Base-by-base conservation (phyloP, 306 rosid genomes). In the Ormosia emarginata region DNA sequence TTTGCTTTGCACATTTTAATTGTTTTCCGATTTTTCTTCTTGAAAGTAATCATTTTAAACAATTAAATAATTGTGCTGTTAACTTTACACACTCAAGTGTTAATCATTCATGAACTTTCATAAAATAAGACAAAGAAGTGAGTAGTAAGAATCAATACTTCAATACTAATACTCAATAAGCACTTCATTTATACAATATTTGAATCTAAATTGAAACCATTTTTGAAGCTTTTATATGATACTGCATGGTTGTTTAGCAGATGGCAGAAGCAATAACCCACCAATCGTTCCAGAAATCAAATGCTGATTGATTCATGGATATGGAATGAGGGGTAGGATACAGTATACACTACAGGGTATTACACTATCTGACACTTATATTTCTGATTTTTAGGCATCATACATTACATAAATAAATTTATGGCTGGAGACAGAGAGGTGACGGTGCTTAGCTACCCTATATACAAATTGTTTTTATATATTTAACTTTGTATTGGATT, bases 1-100 rank as follows among this genome's bases (percentile, higher is more conserved):
- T 77, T 77, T 81, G 72, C 85, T 80, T 71, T 72, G 14, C 46
- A 29, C 49, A 7, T 30, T 57, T 74, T 71, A 18, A 59, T 70
- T 56, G 17, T 62, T 57, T 65, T 46, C 8, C 32, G 4, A 59
- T 66, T 39, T 62, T 66, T 72, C 40, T 71, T 53, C 39, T 4
- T 75, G 55, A 70, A 70, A 65, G 7, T 46, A 37, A 30, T 40
- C 49, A 37, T 79, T 62, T 36, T 74, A 13, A 59, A 24, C 71
- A 0, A 68, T 52, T 74, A 75, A 55, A 14, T 29, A 37, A 18
- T 44, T 14, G 10, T 50, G 18, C 14, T 36, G 6, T 43, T 24
- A 10, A 66, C 74, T 81, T 66, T 57, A 34, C 66, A 24, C 44
- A 55, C 68, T 63, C 1, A 74, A 68, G 62, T 62, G 34, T 18